These are phyloP conservation scores for Termitomyces sp. DNA, from an alignment of 768 basidiomycete species.

Conservation along the genomic window DNA sequence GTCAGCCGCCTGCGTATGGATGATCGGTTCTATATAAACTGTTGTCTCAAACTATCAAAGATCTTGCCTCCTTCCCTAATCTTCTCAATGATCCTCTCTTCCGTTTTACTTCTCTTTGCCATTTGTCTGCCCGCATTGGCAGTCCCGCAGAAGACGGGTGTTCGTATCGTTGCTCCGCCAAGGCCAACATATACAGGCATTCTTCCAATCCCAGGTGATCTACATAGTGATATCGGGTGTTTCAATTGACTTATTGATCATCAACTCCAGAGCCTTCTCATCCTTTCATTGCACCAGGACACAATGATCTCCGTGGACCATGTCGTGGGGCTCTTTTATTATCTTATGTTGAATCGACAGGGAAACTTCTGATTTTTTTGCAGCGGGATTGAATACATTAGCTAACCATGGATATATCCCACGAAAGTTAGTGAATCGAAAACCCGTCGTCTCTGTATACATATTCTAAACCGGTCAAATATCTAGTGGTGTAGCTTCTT, in stretches of 20 bases:
- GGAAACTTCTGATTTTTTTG: neutral
- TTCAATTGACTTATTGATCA: neutral
- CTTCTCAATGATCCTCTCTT: neutral
- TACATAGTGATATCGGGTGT: neutral
- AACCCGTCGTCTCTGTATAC: too few relatives aligned
- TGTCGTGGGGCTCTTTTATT: conserved; percentile 4
- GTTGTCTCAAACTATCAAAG: neutral
- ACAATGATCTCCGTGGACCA: conserved; percentile 9
- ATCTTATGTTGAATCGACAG: neutral
- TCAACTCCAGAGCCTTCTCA: conserved; percentile 3
- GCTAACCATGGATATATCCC: conserved; percentile 14
- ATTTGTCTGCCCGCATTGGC: conserved; percentile 1
- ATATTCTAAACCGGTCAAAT: neutral
- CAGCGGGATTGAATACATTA: conserved; percentile 13
- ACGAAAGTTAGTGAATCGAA: conserved; percentile 7
- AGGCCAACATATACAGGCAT: conserved; percentile 4
- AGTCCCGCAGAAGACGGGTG: conserved; percentile 2
- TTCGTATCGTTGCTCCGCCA: conserved; percentile 7
- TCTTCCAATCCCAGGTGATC: conserved; percentile 8
- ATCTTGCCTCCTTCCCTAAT: too few relatives aligned
- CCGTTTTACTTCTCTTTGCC: neutral
- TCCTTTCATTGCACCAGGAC: conserved; percentile 6
- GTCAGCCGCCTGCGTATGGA: too few relatives aligned
- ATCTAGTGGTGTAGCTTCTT: conserved; percentile 11
- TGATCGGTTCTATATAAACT: neutral